Evolutionary conservation across 768 basidiomycete species (phyloP).

Genomic region (Leucosporidium scottii): DNA sequence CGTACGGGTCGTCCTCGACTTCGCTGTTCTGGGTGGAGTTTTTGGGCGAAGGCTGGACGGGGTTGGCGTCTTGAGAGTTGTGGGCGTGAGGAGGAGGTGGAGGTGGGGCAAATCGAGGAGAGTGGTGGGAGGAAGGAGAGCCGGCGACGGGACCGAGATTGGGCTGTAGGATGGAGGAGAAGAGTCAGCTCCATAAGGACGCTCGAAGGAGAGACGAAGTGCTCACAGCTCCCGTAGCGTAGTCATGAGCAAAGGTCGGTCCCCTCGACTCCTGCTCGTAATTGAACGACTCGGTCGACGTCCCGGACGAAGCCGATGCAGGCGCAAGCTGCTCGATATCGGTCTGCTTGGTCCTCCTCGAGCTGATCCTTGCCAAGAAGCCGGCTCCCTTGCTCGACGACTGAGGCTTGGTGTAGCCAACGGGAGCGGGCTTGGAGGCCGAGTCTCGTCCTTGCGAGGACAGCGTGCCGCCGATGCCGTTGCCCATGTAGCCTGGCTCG

Average conservation of each 20-base stretch:
- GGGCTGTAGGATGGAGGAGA: too few relatives aligned
- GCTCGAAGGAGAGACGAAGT: too few relatives aligned
- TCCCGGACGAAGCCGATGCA: not conserved
- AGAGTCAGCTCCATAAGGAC: too few relatives aligned
- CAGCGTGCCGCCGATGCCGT: not conserved
- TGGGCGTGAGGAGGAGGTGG: slow-evolving; percentile 17
- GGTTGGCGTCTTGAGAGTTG: not conserved
- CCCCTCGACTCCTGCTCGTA: not conserved
- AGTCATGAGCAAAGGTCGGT: not conserved
- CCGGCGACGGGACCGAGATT: too few relatives aligned
- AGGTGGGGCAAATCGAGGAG: slow-evolving; percentile 10
- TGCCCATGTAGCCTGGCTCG: too few relatives aligned
- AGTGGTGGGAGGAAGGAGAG: not conserved
- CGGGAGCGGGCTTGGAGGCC: not conserved
- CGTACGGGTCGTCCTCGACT: slow-evolving; percentile 18
- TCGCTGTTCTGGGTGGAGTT: not conserved
- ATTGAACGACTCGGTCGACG: not conserved
- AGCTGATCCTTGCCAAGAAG: slow-evolving; percentile 18
- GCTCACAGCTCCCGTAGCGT: too few relatives aligned
- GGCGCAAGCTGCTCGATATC: too few relatives aligned
- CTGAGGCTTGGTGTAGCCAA: slow-evolving; percentile 5
- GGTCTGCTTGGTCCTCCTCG: too few relatives aligned
- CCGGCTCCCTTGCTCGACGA: not conserved
- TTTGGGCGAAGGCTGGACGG: not conserved
- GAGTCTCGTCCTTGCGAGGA: not conserved